phyloP scores from a whole-genome alignment of 257 asterid species.

The Plantago elongata region DNA sequence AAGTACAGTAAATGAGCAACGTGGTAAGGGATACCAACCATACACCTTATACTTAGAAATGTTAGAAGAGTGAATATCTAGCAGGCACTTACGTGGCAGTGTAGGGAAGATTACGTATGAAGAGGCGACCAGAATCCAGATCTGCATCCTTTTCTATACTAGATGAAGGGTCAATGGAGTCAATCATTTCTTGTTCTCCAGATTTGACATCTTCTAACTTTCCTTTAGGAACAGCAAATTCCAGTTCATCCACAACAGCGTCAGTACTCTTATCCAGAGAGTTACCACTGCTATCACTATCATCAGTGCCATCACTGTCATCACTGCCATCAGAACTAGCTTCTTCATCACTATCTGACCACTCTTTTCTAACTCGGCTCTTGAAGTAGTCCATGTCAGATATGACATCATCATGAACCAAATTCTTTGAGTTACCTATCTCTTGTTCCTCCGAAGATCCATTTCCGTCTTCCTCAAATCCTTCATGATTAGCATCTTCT shows the following conservation, averaged over 20 bases:
- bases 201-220: slow-evolving; percentile 33
- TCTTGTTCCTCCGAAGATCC: slow-evolving; percentile 26
- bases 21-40: background rate
- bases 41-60: background rate
- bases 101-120: slow-evolving; percentile 83
- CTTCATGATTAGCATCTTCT: slow-evolving; percentile 26
- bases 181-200: slow-evolving; percentile 29
- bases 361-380: slow-evolving; percentile 59
- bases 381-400: slow-evolving; percentile 75
- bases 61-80: slow-evolving; percentile 1
- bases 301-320: slow-evolving; percentile 22
- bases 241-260: slow-evolving; percentile 22
- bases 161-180: slow-evolving; percentile 33
- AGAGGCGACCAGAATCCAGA: slow-evolving; percentile 65
- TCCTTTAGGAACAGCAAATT: slow-evolving; percentile 28
- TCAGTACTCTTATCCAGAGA: slow-evolving; percentile 24
- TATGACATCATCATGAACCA: slow-evolving; percentile 40
- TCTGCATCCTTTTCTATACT: slow-evolving; percentile 37
- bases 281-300: slow-evolving; percentile 20
- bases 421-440: slow-evolving; percentile 26
- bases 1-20: slow-evolving; percentile 6
- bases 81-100: slow-evolving; percentile 59
- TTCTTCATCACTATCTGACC: slow-evolving; percentile 63
- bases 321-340: slow-evolving; percentile 28
- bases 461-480: slow-evolving; percentile 31